Conservation (phyloP, 768 basidiomycete genomes). For the Ephemerocybe angulata region DNA sequence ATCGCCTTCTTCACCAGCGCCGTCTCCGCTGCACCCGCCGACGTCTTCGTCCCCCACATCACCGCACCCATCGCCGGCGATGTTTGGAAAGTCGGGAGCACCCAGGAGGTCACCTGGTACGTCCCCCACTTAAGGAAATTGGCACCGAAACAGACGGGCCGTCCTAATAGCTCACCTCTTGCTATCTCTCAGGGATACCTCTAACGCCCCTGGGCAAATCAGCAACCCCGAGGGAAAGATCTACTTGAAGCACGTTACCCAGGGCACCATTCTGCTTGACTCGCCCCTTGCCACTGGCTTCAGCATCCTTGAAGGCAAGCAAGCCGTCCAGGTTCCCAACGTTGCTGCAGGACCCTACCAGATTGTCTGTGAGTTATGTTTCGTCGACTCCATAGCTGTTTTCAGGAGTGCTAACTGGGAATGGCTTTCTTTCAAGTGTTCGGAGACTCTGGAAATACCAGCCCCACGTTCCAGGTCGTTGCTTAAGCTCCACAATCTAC, state of each 20-base stretch:
- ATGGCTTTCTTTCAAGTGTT: constrained; percentile 33
- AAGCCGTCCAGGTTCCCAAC: constrained; percentile 41
- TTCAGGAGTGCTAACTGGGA: background rate
- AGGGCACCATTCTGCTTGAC: constrained; percentile 16
- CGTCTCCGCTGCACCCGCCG: constrained; percentile 25
- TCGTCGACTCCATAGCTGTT: background rate
- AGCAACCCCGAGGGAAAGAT: constrained; percentile 41
- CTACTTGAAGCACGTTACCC: constrained; percentile 25
- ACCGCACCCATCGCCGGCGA: constrained; percentile 21
- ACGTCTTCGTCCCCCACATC: constrained; percentile 32
- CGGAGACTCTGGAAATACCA: constrained; percentile 52
- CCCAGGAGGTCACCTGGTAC: constrained; percentile 30
- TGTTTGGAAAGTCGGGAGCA: constrained; percentile 27
- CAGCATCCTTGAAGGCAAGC: constrained; percentile 29
- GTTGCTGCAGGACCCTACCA: constrained; percentile 37
- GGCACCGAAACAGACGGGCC: background rate
- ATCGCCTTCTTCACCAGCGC: constrained; percentile 23
- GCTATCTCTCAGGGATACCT: constrained; percentile 32
- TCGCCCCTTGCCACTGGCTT: constrained; percentile 38
- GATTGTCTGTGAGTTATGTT: constrained; percentile 40
- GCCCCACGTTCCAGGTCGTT: constrained; percentile 42
- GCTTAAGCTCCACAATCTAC: constrained; percentile 17
- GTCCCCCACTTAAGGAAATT: constrained; percentile 6
- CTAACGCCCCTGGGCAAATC: constrained; percentile 37
- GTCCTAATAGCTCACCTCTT: too few species aligned